Evolutionary conservation across 1,139 yeast species (phyloP).

Genomic region (Sugiyamaella pinicola): DNA sequence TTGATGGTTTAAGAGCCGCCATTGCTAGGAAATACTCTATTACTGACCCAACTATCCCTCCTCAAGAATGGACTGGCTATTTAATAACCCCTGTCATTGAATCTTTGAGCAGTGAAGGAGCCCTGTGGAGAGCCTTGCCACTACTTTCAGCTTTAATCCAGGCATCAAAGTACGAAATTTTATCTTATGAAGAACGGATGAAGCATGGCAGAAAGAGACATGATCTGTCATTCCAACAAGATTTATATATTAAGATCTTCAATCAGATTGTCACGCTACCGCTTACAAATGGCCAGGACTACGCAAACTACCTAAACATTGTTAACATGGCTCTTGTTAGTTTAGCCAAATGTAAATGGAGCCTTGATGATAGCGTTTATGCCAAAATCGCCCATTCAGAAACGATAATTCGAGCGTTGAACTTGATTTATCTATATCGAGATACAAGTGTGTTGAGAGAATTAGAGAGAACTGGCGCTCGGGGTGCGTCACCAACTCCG

Average conservation of each 20-base stretch:
- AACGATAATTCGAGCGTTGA: constrained; percentile 2
- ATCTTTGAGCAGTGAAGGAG: constrained; percentile 24
- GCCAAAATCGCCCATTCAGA: neutral
- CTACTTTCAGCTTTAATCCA: constrained; percentile 54
- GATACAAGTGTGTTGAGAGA: constrained; percentile 6
- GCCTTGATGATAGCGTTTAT: constrained; percentile 13
- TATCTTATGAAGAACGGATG: constrained; percentile 46
- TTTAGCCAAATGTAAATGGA: constrained; percentile 19
- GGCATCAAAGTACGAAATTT: constrained; percentile 14
- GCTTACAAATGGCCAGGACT: neutral
- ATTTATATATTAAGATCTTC: constrained; percentile 24
- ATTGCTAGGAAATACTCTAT: constrained; percentile 57
- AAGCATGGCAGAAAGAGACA: constrained; percentile 30
- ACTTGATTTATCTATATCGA: constrained; percentile 5
- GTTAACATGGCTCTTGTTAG: constrained; percentile 19
- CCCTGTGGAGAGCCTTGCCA: constrained; percentile 60
- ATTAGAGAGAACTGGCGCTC: neutral
- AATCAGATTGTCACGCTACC: constrained; percentile 21
- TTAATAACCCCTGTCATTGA: constrained; percentile 45
- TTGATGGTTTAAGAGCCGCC: constrained; percentile 46
- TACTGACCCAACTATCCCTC: constrained; percentile 62
- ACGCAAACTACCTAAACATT: constrained; percentile 6
- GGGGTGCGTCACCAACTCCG: no score
- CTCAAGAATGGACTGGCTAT: constrained; percentile 54
- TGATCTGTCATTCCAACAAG: constrained; percentile 22